Base-by-base conservation (phyloP, 805 yeast species). In the Naumovozyma castellii region DNA sequence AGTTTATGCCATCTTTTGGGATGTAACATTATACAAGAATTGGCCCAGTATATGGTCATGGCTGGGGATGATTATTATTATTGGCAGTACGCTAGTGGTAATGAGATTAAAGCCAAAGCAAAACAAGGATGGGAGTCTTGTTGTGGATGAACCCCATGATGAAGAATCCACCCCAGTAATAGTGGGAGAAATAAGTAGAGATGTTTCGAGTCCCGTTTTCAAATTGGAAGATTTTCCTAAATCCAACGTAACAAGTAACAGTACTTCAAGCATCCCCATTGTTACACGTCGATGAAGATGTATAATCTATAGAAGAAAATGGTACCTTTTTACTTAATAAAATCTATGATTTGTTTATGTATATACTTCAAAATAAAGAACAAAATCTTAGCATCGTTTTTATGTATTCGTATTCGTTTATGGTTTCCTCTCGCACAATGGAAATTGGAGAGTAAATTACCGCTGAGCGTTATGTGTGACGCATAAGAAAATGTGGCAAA, bases 1-100 rank as follows among this genome's bases (percentile, higher is more conserved):
- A 69, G 64, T 87, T 1, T 85, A 80, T 62, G 90, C 95, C 0
- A 64, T 85, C 14, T 42, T 82, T 25, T 79, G 88, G 76, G 96
- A 87, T 55, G 64, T 75, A 28, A 34, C 76, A 1, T 63, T 86
- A 20, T 88, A 85, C 79, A 69, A 75, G 44, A 86, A 80, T 55
- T 57, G 77, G 17, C 96, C 96, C 0, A 78, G 77, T 16, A 44
- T 75, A 22, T 68, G 83, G 65, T 80, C 88, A 42, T 61, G 76
- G 48, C 47, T 77, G 16, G 97, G 97, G 1, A 79, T 82, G 39
- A 43, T 69, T 1, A 65, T 87, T 30, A 84, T 87, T 43, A 57
- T 84, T 15, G 72, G 75, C 1, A 70, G 82, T 35, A 90, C 94
- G 1, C 57, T 73, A 25, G 60, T 71, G 33, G 80, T 82, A 13